A percentile compares a stretch with the other conserved stretches of the same genome.
These are phyloP conservation scores for Penicillium taxi DNA, from an alignment of 495 filamentous ascomycete genomes.

Conservation along the genomic window DNA sequence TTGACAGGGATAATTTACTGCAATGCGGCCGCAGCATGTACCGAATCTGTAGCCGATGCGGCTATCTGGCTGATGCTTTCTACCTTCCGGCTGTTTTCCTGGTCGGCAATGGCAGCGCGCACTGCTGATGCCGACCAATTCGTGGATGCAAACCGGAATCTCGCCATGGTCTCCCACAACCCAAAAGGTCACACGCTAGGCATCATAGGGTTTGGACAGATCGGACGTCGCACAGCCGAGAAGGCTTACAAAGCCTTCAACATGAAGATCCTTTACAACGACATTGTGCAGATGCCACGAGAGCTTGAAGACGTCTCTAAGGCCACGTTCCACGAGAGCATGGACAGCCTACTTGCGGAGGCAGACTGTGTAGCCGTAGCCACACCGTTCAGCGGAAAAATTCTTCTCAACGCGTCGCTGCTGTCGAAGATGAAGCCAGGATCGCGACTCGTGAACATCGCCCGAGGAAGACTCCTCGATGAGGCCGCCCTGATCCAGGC, in stretches of 20 bases:
- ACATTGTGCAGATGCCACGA: slow-evolving; percentile 49
- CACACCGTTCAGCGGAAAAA: slow-evolving; percentile 53
- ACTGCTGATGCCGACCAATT: slow-evolving; percentile 34
- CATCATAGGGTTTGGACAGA: slow-evolving; percentile 60
- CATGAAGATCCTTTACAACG: slow-evolving; percentile 64
- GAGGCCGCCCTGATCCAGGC: slow-evolving; percentile 60
- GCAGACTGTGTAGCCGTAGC: slow-evolving; percentile 62
- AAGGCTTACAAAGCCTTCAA: slow-evolving; percentile 53
- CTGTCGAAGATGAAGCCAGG: slow-evolving; percentile 49
- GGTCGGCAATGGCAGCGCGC: slow-evolving; percentile 46
- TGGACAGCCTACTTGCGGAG: slow-evolving; percentile 46
- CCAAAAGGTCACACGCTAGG: slow-evolving; percentile 39
- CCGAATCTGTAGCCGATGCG: slow-evolving; percentile 55
- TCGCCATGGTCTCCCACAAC: slow-evolving; percentile 51
- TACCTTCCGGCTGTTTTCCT: slow-evolving; percentile 56
- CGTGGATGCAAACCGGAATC: slow-evolving; percentile 47
- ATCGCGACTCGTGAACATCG: slow-evolving; percentile 61
- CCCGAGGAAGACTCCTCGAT: slow-evolving; percentile 62
- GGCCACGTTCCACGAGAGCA: slow-evolving; percentile 43
- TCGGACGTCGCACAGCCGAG: slow-evolving; percentile 58
- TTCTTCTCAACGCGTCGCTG: slow-evolving; percentile 45
- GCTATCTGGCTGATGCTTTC: slow-evolving; percentile 56
- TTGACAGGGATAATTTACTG: slow-evolving; percentile 61
- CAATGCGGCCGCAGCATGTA: slow-evolving; percentile 60
- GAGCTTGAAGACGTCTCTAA: slow-evolving; percentile 18